phyloP scores from a whole-genome alignment of 768 basidiomycete genomes.

The Pleurotus ostreatus region DNA sequence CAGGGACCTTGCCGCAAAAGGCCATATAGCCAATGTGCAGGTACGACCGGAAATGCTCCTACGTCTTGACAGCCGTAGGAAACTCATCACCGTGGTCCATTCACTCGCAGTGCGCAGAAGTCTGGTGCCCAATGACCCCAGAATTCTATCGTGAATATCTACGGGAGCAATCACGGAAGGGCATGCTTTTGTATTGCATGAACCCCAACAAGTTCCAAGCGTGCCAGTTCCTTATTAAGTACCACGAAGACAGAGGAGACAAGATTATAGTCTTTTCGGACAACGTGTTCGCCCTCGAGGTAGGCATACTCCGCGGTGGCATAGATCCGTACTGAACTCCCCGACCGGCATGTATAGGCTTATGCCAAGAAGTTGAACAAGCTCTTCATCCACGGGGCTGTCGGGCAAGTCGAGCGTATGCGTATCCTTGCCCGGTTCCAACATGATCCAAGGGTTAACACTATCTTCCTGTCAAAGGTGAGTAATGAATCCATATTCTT shows the following conservation, averaged over 20 bases:
- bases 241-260: conserved; percentile 95
- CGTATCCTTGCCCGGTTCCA: conserved; percentile 94
- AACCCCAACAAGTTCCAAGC: conserved; percentile 99
- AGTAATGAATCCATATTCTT: conserved; percentile 3
- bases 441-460: conserved; percentile 92
- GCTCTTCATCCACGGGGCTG: conserved; percentile 93
- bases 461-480: conserved; percentile 97
- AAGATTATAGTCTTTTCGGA: conserved; percentile 99
- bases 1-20: conserved; percentile 94
- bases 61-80: neutral
- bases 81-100: conserved; percentile 8
- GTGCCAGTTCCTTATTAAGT: conserved; percentile 97
- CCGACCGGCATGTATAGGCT: conserved; percentile 40
- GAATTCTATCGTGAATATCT: conserved; percentile 99
- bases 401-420: conserved; percentile 94
- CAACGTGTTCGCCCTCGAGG: conserved; percentile 96
- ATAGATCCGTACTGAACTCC: conserved; percentile 4
- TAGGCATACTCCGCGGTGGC: conserved; percentile 26
- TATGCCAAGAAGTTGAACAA: conserved; percentile 94
- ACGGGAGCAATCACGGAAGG: conserved; percentile 85
- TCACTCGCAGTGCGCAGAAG: conserved; percentile 83
- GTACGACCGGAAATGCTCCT: conserved; percentile 33
- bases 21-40: conserved; percentile 99
- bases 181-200: conserved; percentile 98
- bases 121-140: conserved; percentile 99